phyloP scores from a whole-genome alignment of 2,329 filamentous ascomycete genomes.

The Cytospora schulzeri region DNA sequence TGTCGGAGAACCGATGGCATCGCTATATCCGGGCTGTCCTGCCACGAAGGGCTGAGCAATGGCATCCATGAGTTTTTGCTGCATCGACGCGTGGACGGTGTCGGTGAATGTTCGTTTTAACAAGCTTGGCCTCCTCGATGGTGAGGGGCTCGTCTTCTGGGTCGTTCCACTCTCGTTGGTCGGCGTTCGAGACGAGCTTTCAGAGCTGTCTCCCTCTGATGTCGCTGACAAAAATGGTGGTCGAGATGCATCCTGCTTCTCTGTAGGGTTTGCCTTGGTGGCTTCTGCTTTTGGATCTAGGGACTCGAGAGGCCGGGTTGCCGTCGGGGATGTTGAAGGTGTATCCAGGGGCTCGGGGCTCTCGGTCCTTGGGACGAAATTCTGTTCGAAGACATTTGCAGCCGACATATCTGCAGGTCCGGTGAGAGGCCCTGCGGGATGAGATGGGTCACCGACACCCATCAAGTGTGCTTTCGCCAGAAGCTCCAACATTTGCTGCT shows the following conservation, averaged over 20 bases:
- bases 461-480: constrained; percentile 80
- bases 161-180: constrained; percentile 59
- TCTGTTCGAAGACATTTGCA: constrained; percentile 82
- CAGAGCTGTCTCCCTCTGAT: constrained; percentile 41
- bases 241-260: constrained; percentile 9
- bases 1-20: constrained; percentile 47
- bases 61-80: constrained; percentile 82
- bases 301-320: constrained; percentile 29
- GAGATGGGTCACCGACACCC: constrained; percentile 58
- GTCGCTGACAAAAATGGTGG: constrained; percentile 7
- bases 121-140: constrained; percentile 61
- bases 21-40: constrained; percentile 43
- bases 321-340: constrained; percentile 39
- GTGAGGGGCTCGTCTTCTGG: constrained; percentile 54
- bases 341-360: constrained; percentile 51
- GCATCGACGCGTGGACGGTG: constrained; percentile 70
- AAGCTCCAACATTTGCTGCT: constrained; percentile 88
- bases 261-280: background rate
- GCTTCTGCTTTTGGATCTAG: constrained; percentile 16
- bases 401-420: constrained; percentile 74
- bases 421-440: constrained; percentile 67
- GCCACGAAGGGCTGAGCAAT: constrained; percentile 79
- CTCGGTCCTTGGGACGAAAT: constrained; percentile 63
- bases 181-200: constrained; percentile 55
- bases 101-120: constrained; percentile 91